Conservation (phyloP, 495 filamentous ascomycete genomes). For the Aspergillus saccharolyticus region DNA sequence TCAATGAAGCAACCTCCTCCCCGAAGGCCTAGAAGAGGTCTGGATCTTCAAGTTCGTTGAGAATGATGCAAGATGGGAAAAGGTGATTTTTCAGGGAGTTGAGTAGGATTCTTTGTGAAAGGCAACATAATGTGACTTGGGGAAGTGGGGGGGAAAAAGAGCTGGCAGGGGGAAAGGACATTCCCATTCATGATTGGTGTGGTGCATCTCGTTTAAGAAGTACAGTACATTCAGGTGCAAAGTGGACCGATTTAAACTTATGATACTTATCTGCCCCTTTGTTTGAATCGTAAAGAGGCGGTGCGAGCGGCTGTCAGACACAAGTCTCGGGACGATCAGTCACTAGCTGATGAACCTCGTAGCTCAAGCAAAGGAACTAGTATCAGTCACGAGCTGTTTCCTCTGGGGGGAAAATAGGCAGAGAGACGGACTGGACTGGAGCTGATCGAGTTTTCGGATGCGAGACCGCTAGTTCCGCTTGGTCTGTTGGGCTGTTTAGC, state of each 20-base stretch:
- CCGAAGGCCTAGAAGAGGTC: not conserved
- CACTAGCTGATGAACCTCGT: constrained; percentile 3
- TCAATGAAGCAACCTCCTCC: constrained; percentile 6
- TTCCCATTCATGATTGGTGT: not conserved
- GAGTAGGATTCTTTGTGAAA: not conserved
- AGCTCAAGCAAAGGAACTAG: not conserved
- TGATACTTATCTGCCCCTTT: constrained; percentile 13
- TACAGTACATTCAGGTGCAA: not conserved
- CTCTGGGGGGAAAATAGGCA: constrained; percentile 2
- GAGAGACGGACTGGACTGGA: not conserved
- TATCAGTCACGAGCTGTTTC: not conserved
- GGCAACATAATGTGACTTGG: not conserved
- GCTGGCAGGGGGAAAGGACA: not conserved
- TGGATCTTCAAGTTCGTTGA: not conserved
- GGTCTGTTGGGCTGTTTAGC: not conserved
- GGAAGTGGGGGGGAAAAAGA: not conserved
- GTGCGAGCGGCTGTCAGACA: not conserved
- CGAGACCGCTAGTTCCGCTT: not conserved
- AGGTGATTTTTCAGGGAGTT: not conserved
- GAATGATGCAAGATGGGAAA: constrained; percentile 2
- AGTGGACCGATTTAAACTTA: too few relatives aligned
- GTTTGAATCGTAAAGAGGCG: constrained; percentile 1
- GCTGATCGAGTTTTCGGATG: too few relatives aligned
- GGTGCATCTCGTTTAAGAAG: not conserved
- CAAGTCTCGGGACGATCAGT: constrained; percentile 5